Base-by-base conservation (phyloP, 345 rosid genomes). In the Psidium friedrichsthalianum region DNA sequence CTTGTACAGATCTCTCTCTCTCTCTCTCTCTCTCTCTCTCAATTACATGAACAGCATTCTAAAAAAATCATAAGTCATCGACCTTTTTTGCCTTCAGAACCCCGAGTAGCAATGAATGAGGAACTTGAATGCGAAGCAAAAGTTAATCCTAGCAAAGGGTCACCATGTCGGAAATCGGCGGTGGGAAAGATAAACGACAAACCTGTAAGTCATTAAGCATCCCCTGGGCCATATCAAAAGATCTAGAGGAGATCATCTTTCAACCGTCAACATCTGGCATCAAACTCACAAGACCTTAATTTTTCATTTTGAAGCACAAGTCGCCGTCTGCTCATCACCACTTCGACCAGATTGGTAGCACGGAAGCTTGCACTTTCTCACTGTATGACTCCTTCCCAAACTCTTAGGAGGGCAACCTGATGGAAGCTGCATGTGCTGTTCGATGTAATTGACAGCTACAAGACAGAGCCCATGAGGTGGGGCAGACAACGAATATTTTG, bases 391-490 rank as follows among this genome's bases (percentile, higher is more conserved):
- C 90, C 98, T 94, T 84, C 98, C 99, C 88, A 90, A 92, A 90
- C 99, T 97, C 87, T 92, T 86, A 21, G 82, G 29, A 27, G 98
- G 96, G 84, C 90, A 89, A 87, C 86, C 92, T 36, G 85, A 42
- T 13, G 99, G 99, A 89, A 92, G 96, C 82, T 54, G 83, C 56
- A 95, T 90, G 85, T 93, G 95, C 52, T 93, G 93, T 90, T 93
- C 93, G 7, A 90, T 92, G 78, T 93, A 95, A 56, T 94, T 92
- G 81, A 95, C 89, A 74, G 92, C 85, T 36, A 94, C 87, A 82
- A 95, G 97, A 88, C 93, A 91, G 27, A 97, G 95, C n/a, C 98
- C 97, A 21, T 97, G 97, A 56, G 99, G 95, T 32, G 96, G 93
- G 1, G 93, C 91, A 86, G 96, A 84, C 84, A 94, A 85, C 9